Evolutionary conservation across 805 yeast genomes (phyloP), one percentile per base, ranked within the genome.

Genomic region (Metschnikowia hibisci): DNA sequence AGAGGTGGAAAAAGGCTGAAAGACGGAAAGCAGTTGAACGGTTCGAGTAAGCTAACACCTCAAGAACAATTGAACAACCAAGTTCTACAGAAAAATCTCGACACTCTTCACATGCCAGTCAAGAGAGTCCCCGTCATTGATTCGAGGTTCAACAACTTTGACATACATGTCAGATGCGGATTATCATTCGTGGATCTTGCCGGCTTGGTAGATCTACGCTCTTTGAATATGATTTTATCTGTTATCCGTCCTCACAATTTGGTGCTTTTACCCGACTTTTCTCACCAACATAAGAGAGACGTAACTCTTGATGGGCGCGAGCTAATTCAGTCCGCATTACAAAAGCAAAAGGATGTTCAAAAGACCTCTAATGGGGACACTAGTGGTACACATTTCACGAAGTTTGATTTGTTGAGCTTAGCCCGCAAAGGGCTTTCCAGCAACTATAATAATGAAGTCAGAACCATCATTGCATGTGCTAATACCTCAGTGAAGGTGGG

Each of bases 191-290:
- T 91, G 43, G 97, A 91, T 58, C 69, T 90, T 35, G 78, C 89
- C 12, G 96, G 96, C 15, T 64, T 84, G 14, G 91, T 87, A 0
- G 97, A 93, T 58, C 68, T 82, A 49, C 74, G 96, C 48, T 91
- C 99, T 0, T 65, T 87, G 44, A 74, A 81, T 35, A 79, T 87
- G 62, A 85, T 90, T 42, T 71, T 88, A 33, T 87, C 93, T 16
- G 74, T 84, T 2, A 65, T 93, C 42, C 85, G 86, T 54, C 96
- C 98, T 4, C 76, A 80, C 39, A 82, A 82, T 51, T 69, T 90
- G 36, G 66, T 91, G 9, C 60, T 84, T 20, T 61, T 78, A 3
- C 74, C 80, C 16, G 82, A 76, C 47, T 49, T 64, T 12, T 62
- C 75, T 4, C 55, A 54, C 31, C 26, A 39, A 22, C 58, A 54